A percentile compares a stretch with the other conserved stretches of the same genome.
Conservation (phyloP, 345 rosid genomes). For the Firmiana major region DNA sequence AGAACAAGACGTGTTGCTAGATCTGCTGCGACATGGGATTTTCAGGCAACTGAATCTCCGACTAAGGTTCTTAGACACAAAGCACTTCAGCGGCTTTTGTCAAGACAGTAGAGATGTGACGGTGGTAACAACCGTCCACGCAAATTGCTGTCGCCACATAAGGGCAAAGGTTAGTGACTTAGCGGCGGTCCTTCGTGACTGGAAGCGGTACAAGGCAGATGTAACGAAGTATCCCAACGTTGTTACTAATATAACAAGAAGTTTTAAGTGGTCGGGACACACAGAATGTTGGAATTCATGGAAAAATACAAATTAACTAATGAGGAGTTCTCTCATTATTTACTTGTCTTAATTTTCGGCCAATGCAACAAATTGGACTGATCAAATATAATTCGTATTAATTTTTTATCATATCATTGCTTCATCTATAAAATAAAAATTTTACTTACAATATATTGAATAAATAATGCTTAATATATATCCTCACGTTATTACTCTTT, state of each 20-base stretch:
- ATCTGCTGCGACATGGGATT: conserved; percentile 33
- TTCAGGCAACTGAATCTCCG: conserved; percentile 30
- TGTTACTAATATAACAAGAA: not conserved
- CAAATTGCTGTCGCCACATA: conserved; percentile 74
- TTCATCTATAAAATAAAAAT: no score
- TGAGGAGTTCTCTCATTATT: no score
- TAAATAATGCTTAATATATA: no score
- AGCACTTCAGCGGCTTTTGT: conserved; percentile 71
- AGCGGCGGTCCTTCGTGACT: conserved; percentile 41
- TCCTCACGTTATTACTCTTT: no score
- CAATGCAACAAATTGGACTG: no score
- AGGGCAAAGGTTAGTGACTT: conserved; percentile 61
- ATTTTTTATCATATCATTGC: no score
- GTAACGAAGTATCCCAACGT: not conserved
- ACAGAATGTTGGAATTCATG: conserved; percentile 35
- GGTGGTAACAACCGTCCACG: conserved; percentile 63
- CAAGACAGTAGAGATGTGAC: conserved; percentile 45
- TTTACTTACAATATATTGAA: no score
- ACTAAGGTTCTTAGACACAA: conserved; percentile 47
- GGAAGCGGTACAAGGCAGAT: conserved; percentile 43
- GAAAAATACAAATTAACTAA: conserved; percentile 1
- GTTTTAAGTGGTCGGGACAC: conserved; percentile 39
- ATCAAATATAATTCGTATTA: no score
- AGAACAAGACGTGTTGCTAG: conserved; percentile 62
- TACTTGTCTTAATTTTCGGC: no score